A percentile compares a stretch with the other conserved stretches of the same genome.
Conservation (phyloP, 164 flowering plant genomes). For the Umbilicus rupestris region DNA sequence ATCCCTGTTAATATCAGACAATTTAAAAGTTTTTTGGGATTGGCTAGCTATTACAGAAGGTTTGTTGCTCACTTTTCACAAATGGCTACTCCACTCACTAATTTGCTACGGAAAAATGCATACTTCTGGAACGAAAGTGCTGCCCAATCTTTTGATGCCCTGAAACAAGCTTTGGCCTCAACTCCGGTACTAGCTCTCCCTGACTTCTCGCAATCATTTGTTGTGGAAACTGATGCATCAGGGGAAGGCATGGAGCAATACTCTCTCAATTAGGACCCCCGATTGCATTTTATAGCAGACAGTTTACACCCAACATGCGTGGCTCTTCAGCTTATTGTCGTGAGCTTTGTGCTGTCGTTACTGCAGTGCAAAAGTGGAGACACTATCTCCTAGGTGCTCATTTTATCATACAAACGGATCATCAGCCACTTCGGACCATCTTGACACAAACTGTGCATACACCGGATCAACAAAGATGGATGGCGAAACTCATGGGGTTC, state of each 20-base stretch:
- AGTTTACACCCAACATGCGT: background rate
- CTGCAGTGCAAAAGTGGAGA: conserved; percentile 8
- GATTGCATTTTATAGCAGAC: conserved; percentile 7
- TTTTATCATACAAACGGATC: too few relatives aligned
- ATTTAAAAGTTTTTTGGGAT: conserved; percentile 12
- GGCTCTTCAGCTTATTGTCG: background rate
- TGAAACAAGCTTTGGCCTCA: background rate
- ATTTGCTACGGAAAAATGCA: conserved; percentile 4
- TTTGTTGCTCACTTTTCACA: conserved; percentile 4
- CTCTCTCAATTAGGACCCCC: conserved; percentile 10
- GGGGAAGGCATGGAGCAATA: conserved; percentile 9
- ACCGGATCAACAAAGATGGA: background rate
- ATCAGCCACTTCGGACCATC: background rate
- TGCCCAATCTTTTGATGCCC: conserved; percentile 6
- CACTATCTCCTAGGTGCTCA: conserved; percentile 7
- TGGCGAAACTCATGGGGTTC: conserved; percentile 6
- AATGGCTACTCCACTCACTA: background rate
- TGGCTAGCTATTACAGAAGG: conserved; percentile 10
- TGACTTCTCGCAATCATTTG: conserved; percentile 1
- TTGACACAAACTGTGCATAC: background rate
- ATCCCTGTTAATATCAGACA: background rate
- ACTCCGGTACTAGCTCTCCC: background rate
- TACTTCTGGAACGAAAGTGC: conserved; percentile 4
- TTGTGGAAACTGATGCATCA: conserved; percentile 10
- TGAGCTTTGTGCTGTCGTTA: conserved; percentile 8